These are phyloP conservation scores for Phoma herbarum DNA, from an alignment of 2,329 filamentous ascomycete species.

Conservation along the genomic window DNA sequence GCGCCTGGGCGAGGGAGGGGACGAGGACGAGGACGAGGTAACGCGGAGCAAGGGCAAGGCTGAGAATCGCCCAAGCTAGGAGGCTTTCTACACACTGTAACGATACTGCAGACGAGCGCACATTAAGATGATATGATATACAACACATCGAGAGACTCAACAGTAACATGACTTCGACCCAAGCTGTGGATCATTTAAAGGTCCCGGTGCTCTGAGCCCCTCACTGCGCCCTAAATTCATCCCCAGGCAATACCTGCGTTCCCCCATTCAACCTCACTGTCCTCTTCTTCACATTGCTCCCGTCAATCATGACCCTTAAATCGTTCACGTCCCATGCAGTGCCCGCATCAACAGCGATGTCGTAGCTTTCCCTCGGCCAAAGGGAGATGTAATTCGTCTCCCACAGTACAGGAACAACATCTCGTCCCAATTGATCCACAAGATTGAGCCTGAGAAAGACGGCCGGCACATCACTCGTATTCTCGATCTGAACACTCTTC, in stretches of 20 bases:
- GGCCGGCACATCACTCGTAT: constrained; percentile 62
- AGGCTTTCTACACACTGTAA: neutral
- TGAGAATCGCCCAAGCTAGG: no score
- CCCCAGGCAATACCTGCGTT: constrained; percentile 14
- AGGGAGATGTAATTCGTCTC: constrained; percentile 71
- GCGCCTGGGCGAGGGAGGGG: neutral
- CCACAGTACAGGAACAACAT: constrained; percentile 65
- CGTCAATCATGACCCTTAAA: constrained; percentile 21
- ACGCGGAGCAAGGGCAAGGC: neutral
- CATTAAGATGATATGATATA: neutral
- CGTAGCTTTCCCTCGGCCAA: constrained; percentile 61
- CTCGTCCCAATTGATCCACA: constrained; percentile 55
- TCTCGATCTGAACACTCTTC: constrained; percentile 58
- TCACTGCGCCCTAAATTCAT: neutral
- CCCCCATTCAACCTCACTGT: constrained; percentile 17
- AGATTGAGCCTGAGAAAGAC: constrained; percentile 66
- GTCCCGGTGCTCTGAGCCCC: neutral
- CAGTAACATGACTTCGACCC: no score
- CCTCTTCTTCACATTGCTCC: constrained; percentile 24
- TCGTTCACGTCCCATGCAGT: neutral
- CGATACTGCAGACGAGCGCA: neutral
- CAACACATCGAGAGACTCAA: no score
- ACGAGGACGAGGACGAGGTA: neutral
- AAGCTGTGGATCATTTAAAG: no score
- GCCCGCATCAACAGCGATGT: constrained; percentile 10